Base-by-base conservation (phyloP, 192 early-diverging fungal genomes). In the Coemansia sp. region DNA sequence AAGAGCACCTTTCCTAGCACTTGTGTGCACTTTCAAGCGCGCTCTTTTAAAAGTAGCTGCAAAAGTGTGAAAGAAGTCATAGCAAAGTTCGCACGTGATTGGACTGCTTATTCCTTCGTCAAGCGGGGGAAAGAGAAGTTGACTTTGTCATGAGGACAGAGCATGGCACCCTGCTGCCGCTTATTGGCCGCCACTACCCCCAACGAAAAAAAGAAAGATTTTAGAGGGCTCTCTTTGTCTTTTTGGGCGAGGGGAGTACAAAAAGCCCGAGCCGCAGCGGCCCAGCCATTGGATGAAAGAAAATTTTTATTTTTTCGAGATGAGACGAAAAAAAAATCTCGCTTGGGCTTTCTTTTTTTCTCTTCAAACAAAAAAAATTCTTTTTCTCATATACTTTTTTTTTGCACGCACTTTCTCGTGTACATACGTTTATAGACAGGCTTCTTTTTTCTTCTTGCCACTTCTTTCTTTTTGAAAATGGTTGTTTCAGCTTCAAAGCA, bases 401-500 rank as follows among this genome's bases (percentile, higher is more conserved):
- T 44, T 49, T 64, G 27, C 35, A 50, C 44, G 27, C 27, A 29
- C 45, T 47, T 2, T 47, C 18, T 47, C 18, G 13, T 18, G 45
- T 47, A 18, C 13, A 44, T 47, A 47, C 45, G 18, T 47, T 20
- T 47, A 47, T 47, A 47, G 45, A 47, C 45, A 47, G 22, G 22
- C 22, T 24, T 15, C n/a, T 18, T 20, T 16, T 12, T 44, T 43
- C 0, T 43, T 16, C 15, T 12, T 24, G 22, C 22, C 22, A 1
- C 22, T 24, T 24, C 41, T 44, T 44, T 44, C 41, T 44, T 13
- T 16, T 44, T 7, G 18, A n/a, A 61, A 43, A 82, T 82, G 80
- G 74, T 69, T 47, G 74, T 76, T 3, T 91, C 89, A 34, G 87
- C 84, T 12, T 92, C 91, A 35, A 92, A 92, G 84, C 90, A 90